These are phyloP conservation scores for Candida stauntonica DNA, from an alignment of 805 yeast species.

Conservation along the genomic window DNA sequence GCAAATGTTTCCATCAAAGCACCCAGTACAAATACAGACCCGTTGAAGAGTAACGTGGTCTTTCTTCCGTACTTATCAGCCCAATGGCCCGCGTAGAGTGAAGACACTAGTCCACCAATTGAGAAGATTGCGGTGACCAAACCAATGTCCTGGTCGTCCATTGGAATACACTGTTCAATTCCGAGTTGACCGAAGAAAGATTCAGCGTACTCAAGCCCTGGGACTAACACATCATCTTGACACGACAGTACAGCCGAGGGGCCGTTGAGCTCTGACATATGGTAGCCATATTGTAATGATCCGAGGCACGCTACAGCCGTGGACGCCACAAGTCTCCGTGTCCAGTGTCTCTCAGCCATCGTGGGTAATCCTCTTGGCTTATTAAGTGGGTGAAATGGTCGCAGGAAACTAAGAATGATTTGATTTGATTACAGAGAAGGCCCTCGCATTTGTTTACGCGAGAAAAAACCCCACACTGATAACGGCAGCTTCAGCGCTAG, in stretches of 20 bases:
- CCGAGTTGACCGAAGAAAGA: slow-evolving; percentile 36
- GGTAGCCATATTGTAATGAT: slow-evolving; percentile 88
- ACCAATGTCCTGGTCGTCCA: slow-evolving; percentile 59
- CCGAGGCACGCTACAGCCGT: slow-evolving; percentile 66
- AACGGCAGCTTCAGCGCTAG: background rate
- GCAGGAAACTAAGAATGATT: too few relatives aligned
- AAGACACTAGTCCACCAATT: slow-evolving; percentile 79
- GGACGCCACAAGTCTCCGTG: slow-evolving; percentile 34
- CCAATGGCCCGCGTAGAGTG: slow-evolving; percentile 59
- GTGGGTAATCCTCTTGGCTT: too few relatives aligned
- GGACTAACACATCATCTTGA: slow-evolving; percentile 25
- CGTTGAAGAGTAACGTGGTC: slow-evolving; percentile 46
- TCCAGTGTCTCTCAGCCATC: slow-evolving; percentile 16
- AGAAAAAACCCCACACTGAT: background rate
- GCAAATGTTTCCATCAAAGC: slow-evolving; percentile 55
- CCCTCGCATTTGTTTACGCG: background rate
- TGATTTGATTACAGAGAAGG: background rate
- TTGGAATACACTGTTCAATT: slow-evolving; percentile 49
- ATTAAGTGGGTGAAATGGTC: too few relatives aligned
- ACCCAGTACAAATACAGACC: slow-evolving; percentile 53
- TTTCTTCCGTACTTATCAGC: slow-evolving; percentile 68
- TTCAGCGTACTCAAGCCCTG: slow-evolving; percentile 22
- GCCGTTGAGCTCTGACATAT: slow-evolving; percentile 91
- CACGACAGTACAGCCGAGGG: slow-evolving; percentile 74
- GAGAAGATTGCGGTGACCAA: slow-evolving; percentile 73